These are phyloP conservation scores for Cyberlindnera saturnus DNA, from an alignment of 805 yeast genomes.

Conservation along the genomic window DNA sequence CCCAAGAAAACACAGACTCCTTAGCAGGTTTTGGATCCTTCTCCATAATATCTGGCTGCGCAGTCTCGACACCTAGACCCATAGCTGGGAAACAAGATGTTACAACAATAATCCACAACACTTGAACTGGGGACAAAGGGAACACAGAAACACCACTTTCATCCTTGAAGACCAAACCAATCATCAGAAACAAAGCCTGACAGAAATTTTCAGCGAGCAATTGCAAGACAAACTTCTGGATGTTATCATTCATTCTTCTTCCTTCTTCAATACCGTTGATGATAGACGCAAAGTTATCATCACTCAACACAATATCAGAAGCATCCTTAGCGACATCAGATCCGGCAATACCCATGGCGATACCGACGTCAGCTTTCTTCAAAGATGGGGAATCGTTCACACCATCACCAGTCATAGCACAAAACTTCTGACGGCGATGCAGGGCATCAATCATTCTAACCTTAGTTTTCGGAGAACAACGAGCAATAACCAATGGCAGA, in stretches of 20 bases:
- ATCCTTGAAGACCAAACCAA: conserved; percentile 71
- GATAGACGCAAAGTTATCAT: conserved; percentile 75
- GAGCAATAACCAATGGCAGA: conserved; percentile 70
- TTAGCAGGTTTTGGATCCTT: conserved; percentile 55
- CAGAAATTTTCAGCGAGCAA: conserved; percentile 68
- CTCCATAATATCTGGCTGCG: conserved; percentile 56
- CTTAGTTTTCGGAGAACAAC: conserved; percentile 80
- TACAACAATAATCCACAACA: conserved; percentile 71
- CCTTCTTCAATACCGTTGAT: conserved; percentile 77
- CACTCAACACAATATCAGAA: conserved; percentile 68
- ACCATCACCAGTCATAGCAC: conserved; percentile 85
- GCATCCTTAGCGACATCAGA: conserved; percentile 86
- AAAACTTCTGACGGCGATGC: conserved; percentile 54
- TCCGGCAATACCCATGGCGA: conserved; percentile 79
- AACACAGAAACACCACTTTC: conserved; percentile 62
- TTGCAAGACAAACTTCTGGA: conserved; percentile 73
- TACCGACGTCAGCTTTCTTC: conserved; percentile 74
- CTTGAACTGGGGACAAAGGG: conserved; percentile 77
- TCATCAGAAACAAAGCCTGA: conserved; percentile 59
- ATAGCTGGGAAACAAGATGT: conserved; percentile 81
- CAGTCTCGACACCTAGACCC: conserved; percentile 70
- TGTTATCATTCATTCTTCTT: conserved; percentile 70
- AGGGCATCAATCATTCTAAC: conserved; percentile 76
- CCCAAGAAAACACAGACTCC: conserved; percentile 56
- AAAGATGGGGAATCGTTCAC: conserved; percentile 77